Evolutionary conservation across 805 yeast species (phyloP).

Genomic region (Candida tammaniensis): DNA sequence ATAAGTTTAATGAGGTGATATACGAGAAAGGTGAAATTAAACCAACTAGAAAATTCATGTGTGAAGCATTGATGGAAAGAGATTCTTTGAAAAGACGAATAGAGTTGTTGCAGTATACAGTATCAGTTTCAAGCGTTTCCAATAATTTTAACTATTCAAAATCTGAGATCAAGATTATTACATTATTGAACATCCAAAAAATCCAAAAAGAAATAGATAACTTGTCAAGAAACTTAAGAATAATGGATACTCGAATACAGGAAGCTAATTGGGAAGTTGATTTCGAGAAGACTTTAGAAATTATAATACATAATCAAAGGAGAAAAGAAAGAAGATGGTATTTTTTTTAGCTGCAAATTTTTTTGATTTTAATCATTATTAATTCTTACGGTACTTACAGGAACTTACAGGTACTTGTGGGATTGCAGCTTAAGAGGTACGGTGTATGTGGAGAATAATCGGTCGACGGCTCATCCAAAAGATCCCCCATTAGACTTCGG

Average conservation of each 20-base stretch:
- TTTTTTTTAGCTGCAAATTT: constrained; percentile 8
- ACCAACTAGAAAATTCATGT: constrained; percentile 8
- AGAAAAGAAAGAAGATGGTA: constrained; percentile 5
- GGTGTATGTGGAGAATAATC: no score
- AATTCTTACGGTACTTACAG: no score
- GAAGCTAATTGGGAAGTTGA: constrained; percentile 14
- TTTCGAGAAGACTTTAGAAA: constrained; percentile 9
- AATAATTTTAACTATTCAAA: constrained; percentile 10
- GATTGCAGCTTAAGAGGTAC: no score
- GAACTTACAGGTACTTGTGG: no score
- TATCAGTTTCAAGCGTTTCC: constrained; percentile 6
- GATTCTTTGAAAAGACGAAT: constrained; percentile 12
- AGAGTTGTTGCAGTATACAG: constrained; percentile 3
- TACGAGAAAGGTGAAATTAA: not conserved
- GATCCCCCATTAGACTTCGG: no score
- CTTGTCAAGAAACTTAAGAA: constrained; percentile 7
- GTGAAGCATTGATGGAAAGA: constrained; percentile 14
- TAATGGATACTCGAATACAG: constrained; percentile 13
- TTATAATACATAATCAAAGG: constrained; percentile 2
- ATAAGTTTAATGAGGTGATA: not conserved
- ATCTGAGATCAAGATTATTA: constrained; percentile 10
- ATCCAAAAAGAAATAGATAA: constrained; percentile 6
- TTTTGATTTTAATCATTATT: no score
- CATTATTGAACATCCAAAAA: constrained; percentile 2
- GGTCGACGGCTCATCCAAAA: no score